Percentiles rank a stretch among this genome's conserved stretches.
These are phyloP conservation scores for Setomelanomma holmii DNA, from an alignment of 2,329 filamentous ascomycete species.

Conservation along the genomic window DNA sequence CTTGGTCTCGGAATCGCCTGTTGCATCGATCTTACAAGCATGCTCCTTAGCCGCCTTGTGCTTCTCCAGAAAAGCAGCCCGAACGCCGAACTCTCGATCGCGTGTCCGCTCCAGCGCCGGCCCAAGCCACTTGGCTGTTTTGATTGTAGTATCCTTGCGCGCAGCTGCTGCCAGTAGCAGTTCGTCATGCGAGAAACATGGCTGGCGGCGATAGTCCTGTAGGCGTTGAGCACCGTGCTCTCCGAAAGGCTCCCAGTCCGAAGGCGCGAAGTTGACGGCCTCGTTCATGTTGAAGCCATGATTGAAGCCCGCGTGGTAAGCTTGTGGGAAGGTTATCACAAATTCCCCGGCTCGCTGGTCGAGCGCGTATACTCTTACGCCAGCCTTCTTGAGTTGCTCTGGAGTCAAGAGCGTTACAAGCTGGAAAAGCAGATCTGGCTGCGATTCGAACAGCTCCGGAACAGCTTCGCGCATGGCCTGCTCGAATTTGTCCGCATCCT, in stretches of 20 bases:
- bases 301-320: slow-evolving; percentile 98
- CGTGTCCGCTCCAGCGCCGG: slow-evolving; percentile 83
- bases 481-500: slow-evolving; percentile 94
- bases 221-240: slow-evolving; percentile 84
- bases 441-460: slow-evolving; percentile 94
- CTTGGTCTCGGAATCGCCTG: slow-evolving; percentile 47
- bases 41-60: slow-evolving; percentile 60
- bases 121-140: slow-evolving; percentile 92
- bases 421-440: slow-evolving; percentile 95
- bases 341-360: slow-evolving; percentile 96
- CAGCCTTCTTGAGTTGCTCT: slow-evolving; percentile 89
- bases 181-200: slow-evolving; percentile 97
- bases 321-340: slow-evolving; percentile 94
- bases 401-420: slow-evolving; percentile 95
- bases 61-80: slow-evolving; percentile 71
- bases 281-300: slow-evolving; percentile 99
- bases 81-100: slow-evolving; percentile 72
- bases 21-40: slow-evolving; percentile 58
- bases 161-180: slow-evolving; percentile 88
- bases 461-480: slow-evolving; percentile 94
- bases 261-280: slow-evolving; percentile 95
- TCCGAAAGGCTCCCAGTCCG: slow-evolving; percentile 93
- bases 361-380: slow-evolving; percentile 91
- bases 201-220: slow-evolving; percentile 86
- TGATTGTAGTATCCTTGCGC: slow-evolving; percentile 75